phyloP scores from a whole-genome alignment of 1,284 basidiomycete species.

The Trametes pubescens region DNA sequence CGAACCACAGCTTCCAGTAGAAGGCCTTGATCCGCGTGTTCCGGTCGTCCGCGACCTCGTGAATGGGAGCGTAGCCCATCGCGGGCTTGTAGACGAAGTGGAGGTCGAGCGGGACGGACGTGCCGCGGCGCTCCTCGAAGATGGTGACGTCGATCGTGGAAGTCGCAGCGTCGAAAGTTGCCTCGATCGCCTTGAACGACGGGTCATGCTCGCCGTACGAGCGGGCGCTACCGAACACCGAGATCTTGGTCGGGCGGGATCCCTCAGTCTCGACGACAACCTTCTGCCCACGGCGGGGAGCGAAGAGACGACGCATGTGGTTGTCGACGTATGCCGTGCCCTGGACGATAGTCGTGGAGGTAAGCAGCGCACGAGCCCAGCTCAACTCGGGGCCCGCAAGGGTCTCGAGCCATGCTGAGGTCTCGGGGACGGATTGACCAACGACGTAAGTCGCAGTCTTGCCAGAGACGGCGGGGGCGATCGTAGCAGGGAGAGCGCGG shows the following conservation, averaged over 20 bases:
- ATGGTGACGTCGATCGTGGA: conserved; percentile 79
- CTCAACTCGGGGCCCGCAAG: conserved; percentile 83
- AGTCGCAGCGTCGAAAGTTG: conserved; percentile 64
- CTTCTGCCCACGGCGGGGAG: conserved; percentile 83
- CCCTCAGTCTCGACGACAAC: conserved; percentile 65
- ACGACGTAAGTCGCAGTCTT: conserved; percentile 66
- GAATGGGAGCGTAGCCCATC: conserved; percentile 92
- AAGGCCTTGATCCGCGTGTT: conserved; percentile 95
- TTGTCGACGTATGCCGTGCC: conserved; percentile 88
- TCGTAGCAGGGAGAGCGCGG: conserved; percentile 44
- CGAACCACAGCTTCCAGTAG: conserved; percentile 98
- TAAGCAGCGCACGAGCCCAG: conserved; percentile 91
- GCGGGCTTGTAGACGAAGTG: conserved; percentile 90
- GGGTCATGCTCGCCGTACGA: conserved; percentile 80
- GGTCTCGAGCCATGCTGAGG: conserved; percentile 83
- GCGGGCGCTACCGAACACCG: conserved; percentile 81
- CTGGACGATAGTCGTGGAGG: conserved; percentile 86
- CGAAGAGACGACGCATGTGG: conserved; percentile 87
- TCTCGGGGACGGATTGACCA: conserved; percentile 62
- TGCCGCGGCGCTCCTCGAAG: conserved; percentile 84
- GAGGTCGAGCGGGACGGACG: conserved; percentile 83
- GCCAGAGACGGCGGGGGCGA: conserved; percentile 56
- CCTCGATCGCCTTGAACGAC: conserved; percentile 87
- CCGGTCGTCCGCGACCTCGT: conserved; percentile 87
- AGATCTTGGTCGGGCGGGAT: conserved; percentile 62